Conservation (phyloP, 2,329 filamentous ascomycete genomes). For the Didymella arachidicola region DNA sequence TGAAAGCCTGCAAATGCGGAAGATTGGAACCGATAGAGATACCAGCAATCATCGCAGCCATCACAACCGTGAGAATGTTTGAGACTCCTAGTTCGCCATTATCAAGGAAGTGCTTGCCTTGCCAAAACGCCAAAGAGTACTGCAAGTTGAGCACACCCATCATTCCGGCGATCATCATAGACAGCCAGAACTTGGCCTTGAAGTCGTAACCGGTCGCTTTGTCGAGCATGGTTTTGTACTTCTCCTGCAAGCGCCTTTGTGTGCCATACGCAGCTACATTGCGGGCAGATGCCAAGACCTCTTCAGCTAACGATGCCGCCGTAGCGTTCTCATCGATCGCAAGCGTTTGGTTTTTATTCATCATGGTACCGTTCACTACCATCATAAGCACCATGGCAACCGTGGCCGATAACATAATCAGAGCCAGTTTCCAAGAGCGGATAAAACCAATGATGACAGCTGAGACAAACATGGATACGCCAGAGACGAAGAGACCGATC, state of each 20-base stretch:
- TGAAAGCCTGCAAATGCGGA: conserved; percentile 87
- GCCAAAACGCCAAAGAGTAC: conserved; percentile 57
- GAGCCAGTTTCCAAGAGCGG: conserved; percentile 89
- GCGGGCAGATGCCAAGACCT: conserved; percentile 91
- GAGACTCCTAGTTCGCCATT: conserved; percentile 67
- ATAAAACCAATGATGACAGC: conserved; percentile 93
- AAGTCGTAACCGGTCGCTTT: conserved; percentile 79
- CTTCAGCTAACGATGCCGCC: conserved; percentile 88
- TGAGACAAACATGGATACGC: conserved; percentile 69
- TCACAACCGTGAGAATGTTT: conserved; percentile 81
- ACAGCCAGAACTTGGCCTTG: conserved; percentile 75
- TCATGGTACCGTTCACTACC: conserved; percentile 74
- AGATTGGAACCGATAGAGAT: conserved; percentile 77
- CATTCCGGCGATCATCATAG: conserved; percentile 82
- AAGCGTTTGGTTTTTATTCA: conserved; percentile 77
- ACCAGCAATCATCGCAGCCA: conserved; percentile 91
- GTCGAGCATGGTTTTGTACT: conserved; percentile 79
- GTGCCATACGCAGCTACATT: conserved; percentile 94
- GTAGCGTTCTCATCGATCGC: conserved; percentile 81
- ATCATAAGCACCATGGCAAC: conserved; percentile 80
- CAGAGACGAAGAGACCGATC: conserved; percentile 46
- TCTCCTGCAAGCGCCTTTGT: conserved; percentile 85
- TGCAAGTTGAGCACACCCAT: conserved; percentile 86
- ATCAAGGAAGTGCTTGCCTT: conserved; percentile 64
- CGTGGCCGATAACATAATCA: conserved; percentile 84